Evolutionary conservation across 2,329 filamentous ascomycete genomes (phyloP).

Genomic region (Xylaria sp.): DNA sequence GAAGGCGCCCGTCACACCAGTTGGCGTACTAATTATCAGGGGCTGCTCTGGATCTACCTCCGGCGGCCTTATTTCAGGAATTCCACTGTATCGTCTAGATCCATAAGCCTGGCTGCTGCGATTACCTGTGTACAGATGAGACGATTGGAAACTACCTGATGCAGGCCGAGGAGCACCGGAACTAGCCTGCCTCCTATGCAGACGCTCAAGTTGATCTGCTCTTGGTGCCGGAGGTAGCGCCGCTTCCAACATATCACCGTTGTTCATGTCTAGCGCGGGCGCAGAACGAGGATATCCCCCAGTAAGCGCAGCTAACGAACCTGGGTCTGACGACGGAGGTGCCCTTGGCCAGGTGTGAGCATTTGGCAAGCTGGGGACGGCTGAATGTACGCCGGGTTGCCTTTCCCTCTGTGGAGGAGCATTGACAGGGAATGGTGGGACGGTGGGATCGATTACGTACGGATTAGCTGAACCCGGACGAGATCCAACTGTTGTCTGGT

Average conservation of each 20-base stretch:
- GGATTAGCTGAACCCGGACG: constrained; percentile 17
- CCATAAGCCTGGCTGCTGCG: constrained; percentile 30
- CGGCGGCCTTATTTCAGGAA: constrained; percentile 29
- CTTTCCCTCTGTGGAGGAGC: constrained; percentile 10
- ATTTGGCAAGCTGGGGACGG: constrained; percentile 35
- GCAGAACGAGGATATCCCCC: constrained; percentile 49
- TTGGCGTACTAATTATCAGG: constrained; percentile 63
- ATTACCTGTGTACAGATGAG: constrained; percentile 45
- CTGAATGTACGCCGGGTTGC: constrained; percentile 16
- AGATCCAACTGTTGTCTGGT: constrained; percentile 19
- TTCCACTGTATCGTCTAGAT: constrained; percentile 28
- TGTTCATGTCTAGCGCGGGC: constrained; percentile 38
- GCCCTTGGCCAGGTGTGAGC: constrained; percentile 52
- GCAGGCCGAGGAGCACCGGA: constrained; percentile 43
- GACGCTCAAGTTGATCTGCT: constrained; percentile 44
- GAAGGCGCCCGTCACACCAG: constrained; percentile 56
- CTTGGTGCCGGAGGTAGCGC: constrained; percentile 44
- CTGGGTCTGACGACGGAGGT: constrained; percentile 29
- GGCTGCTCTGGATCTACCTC: constrained; percentile 51
- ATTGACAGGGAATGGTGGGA: constrained; percentile 14
- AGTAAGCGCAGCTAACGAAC: constrained; percentile 27
- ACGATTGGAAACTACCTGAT: constrained; percentile 48
- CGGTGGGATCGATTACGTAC: constrained; percentile 20
- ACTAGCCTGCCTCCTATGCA: constrained; percentile 43
- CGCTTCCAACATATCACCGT: constrained; percentile 39